These are phyloP conservation scores for Tubosaeta sp. DNA, from an alignment of 768 basidiomycete species.

Conservation along the genomic window DNA sequence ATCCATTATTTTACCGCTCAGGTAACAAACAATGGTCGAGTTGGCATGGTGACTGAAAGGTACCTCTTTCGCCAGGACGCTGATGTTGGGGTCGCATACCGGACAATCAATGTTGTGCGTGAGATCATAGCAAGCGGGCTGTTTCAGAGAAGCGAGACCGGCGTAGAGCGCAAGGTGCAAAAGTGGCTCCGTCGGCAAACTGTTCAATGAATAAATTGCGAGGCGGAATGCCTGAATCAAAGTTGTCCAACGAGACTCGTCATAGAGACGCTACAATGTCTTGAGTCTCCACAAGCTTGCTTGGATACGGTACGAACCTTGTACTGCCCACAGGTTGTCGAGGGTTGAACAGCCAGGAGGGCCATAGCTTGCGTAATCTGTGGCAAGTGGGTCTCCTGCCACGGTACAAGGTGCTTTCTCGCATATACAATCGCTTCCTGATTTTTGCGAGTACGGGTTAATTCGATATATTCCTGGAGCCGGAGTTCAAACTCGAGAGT, in stretches of 20 bases:
- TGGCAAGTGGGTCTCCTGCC: constrained; percentile 75
- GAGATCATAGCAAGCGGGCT: constrained; percentile 74
- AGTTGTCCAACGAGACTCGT: constrained; percentile 67
- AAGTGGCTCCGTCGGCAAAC: constrained; percentile 81
- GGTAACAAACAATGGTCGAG: constrained; percentile 89
- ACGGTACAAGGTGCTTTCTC: constrained; percentile 72
- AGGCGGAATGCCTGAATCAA: constrained; percentile 77
- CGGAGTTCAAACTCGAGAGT: constrained; percentile 95
- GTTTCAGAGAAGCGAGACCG: constrained; percentile 85
- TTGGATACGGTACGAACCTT: constrained; percentile 46
- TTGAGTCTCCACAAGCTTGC: constrained; percentile 10
- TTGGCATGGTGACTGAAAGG: constrained; percentile 93
- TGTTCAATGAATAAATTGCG: constrained; percentile 84
- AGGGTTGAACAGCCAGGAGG: constrained; percentile 69
- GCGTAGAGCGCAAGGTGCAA: constrained; percentile 87
- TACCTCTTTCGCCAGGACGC: constrained; percentile 76
- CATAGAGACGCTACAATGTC: constrained; percentile 69
- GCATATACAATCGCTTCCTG: constrained; percentile 81
- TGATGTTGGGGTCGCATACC: constrained; percentile 76
- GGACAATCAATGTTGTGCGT: constrained; percentile 86
- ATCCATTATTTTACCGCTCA: constrained; percentile 93
- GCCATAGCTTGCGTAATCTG: constrained; percentile 77
- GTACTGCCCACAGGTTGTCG: constrained; percentile 74
- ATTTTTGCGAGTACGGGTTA: constrained; percentile 62
- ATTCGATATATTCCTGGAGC: constrained; percentile 94